Base-by-base conservation (phyloP, 1,284 basidiomycete species). In the Ganoderma sinense region DNA sequence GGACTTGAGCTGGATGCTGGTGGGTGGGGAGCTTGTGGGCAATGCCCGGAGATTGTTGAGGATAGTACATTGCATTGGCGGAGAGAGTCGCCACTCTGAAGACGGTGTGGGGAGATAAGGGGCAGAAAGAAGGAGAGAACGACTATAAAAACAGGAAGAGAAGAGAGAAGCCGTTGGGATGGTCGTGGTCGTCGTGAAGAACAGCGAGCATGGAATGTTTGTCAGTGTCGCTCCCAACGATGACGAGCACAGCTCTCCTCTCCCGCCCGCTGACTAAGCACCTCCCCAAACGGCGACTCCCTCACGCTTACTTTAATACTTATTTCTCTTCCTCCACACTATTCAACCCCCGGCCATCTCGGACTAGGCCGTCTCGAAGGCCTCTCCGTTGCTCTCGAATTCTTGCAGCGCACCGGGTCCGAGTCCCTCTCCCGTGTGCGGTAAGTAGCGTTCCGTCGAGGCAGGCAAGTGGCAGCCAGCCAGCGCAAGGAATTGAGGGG, bases 41-140 rank as follows among this genome's bases (percentile, higher is more conserved):
- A 77, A 93, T 89, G 80, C 89, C 91, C 77, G 92, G 91, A 72
- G 92, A 93, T 80, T 92, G 92, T 79, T 92, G 91, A 77, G 92
- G 85, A 81, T 91, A 93, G 83, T 92, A 94, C 91, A 94, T 94
- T 73, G 84, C 86, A 86, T 86, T 80, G 79, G 82, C 75, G 71
- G 76, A 62, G 72, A 77, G 75, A 43, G 75, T 75, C 65, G 75
- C 75, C 75, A 76, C 73, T 64, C 72, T 75, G 41, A 43, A 67
- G 53, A 62, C 33, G 69, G 64, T 43, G 53, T 60, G 61, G 43
- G 64, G 29, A 53, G 66, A 60, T 61, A 18, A 41, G 65, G 13
- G 53, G 53, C 45, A 23, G 36, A 53, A 61, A 58, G 60, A 53
- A 65, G 69, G 58, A 69, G 69, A 65, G 69, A 68, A 72, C 70